Base-by-base conservation (phyloP, 306 rosid species). In the Lupinus albus region DNA sequence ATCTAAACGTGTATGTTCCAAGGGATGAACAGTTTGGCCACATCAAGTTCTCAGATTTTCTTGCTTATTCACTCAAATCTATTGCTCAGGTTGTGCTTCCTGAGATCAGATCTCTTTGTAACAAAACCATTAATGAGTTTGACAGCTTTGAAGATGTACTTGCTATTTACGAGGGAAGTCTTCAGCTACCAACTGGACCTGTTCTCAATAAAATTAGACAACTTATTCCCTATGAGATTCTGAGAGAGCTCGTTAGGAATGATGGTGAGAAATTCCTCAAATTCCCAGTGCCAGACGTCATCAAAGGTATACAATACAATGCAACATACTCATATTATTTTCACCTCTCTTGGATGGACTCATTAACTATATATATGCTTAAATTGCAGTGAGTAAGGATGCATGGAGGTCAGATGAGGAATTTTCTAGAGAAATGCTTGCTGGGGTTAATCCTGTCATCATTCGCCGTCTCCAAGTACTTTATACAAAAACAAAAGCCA, bases 401-500 rank as follows among this genome's bases (percentile, higher is more conserved):
- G 99, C 99, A 46, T 93, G 99, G 99, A 83, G 99, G 61, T 83
- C 97, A 3, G 97, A 90, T 4, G 92, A 88, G 39, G 99, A 93
- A 70, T 90, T 93, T 42, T 92, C 58, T 46, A 79, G 99, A 73
- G 97, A 93, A 86, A 93, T 86, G 97, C 85, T 93, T 13, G 96
- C 99, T 0, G 99, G 99, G 21, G 96, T 93, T 49, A 93, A 90
- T 76, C 99, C 99, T 30, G 89, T 93, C n/a, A 68, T 83, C 70
- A 88, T 93, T 35, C 51, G 88, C 13, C 82, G 88, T 54, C 95
- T 93, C 67, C 70, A 72, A 62, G 99, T 91, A 84, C 57, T 33
- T 25, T 61, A 47, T 38, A 32, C 57, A 46, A 8, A 8, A 49
- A 30, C 42, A 59, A 61, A 53, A 35, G 7, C 52, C 7, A 6